A percentile compares a stretch with the other conserved stretches of the same genome.
These are phyloP conservation scores for Solanum hybrid DNA, from an alignment of 305 asterid genomes.

Conservation along the genomic window DNA sequence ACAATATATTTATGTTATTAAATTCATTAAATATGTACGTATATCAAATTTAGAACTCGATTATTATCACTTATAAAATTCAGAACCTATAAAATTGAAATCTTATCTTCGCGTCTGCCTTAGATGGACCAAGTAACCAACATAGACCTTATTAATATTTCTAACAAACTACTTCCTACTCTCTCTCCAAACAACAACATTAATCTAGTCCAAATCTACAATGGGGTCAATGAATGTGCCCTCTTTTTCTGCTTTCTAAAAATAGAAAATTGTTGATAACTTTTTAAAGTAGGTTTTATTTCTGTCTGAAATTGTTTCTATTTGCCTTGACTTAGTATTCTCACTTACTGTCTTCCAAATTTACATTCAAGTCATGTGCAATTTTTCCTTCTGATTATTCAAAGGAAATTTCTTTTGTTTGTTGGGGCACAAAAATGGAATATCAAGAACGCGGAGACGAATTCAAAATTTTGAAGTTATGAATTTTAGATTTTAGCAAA, in stretches of 20 bases:
- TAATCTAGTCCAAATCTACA: neutral
- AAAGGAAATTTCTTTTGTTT: neutral
- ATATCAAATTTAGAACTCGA: fast-evolving
- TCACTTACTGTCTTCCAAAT: neutral
- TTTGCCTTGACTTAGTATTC: neutral
- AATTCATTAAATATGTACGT: neutral
- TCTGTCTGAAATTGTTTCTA: neutral
- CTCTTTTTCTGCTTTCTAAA: neutral
- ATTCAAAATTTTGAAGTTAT: neutral
- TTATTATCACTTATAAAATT: neutral
- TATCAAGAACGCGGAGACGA: neutral
- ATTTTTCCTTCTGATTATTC: neutral
- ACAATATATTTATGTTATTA: neutral
- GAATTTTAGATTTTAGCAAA: neutral
- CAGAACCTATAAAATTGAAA: neutral
- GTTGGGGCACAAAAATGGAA: neutral
- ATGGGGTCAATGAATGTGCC: neutral
- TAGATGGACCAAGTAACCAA: neutral
- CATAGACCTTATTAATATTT: neutral
- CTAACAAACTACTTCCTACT: neutral
- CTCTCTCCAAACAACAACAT: neutral
- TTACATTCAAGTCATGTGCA: neutral
- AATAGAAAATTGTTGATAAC: neutral
- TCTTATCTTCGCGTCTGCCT: neutral
- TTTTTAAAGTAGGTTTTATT: neutral